These are phyloP conservation scores for Ricinus communis DNA, from an alignment of 345 rosid genomes.

Conservation along the genomic window DNA sequence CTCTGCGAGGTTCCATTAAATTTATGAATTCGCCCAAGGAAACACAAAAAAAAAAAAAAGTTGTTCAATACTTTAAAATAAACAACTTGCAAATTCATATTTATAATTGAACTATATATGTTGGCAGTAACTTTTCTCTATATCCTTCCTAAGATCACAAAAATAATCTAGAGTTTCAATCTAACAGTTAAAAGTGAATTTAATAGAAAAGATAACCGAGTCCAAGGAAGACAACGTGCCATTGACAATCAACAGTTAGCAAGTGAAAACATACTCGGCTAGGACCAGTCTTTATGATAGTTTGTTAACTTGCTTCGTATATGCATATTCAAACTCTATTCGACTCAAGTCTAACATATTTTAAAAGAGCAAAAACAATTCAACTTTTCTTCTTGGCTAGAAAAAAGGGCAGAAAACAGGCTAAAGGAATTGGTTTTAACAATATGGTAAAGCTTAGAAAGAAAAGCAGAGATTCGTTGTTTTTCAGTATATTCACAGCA, in stretches of 20 bases:
- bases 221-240: not conserved
- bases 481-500: not conserved
- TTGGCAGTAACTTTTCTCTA: not conserved
- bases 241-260: not conserved
- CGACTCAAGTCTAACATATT: not conserved
- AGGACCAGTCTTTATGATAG: not conserved
- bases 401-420: not conserved
- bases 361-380: constrained; percentile 1
- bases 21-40: not conserved
- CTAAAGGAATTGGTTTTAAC: not conserved
- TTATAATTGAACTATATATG: not conserved
- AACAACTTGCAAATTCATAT: no score
- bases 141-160: not conserved
- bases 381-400: not conserved
- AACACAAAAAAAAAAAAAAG: not conserved
- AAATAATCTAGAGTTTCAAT: not conserved
- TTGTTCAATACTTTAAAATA: no score
- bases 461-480: not conserved
- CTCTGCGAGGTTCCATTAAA: not conserved
- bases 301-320: no score
- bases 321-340: not conserved
- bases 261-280: not conserved
- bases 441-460: not conserved
- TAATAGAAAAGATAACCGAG: not conserved
- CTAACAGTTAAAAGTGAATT: not conserved